phyloP scores from a whole-genome alignment of 495 filamentous ascomycete species.

The Neurospora sp. region DNA sequence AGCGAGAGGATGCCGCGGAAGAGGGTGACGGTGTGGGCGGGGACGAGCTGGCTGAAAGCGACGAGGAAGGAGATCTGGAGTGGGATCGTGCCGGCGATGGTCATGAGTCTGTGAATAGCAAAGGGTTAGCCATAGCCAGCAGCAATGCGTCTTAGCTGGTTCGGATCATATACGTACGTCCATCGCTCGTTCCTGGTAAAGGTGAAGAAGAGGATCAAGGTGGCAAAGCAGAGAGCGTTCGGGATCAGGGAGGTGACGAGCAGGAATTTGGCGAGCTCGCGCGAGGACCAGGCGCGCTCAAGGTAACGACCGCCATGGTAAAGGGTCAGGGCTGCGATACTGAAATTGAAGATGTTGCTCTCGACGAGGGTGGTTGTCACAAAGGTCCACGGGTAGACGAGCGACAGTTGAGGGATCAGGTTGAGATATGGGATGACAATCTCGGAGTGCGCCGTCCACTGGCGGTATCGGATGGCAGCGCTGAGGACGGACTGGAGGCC shows the following conservation, averaged over 20 bases:
- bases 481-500: constrained; percentile 71
- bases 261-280: constrained; percentile 86
- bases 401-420: constrained; percentile 69
- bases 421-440: constrained; percentile 76
- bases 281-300: constrained; percentile 91
- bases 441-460: constrained; percentile 44
- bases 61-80: constrained; percentile 92
- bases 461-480: constrained; percentile 62
- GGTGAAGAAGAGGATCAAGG: constrained; percentile 63
- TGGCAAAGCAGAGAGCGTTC: constrained; percentile 61
- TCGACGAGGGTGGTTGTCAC: constrained; percentile 81
- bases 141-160: neutral
- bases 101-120: constrained; percentile 46
- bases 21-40: constrained; percentile 93
- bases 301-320: constrained; percentile 94
- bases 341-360: constrained; percentile 81
- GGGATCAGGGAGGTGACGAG: constrained; percentile 67
- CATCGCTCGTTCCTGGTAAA: constrained; percentile 55
- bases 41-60: constrained; percentile 95
- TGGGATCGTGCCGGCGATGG: constrained; percentile 79
- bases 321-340: constrained; percentile 68
- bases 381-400: constrained; percentile 90
- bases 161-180: constrained; percentile 47
- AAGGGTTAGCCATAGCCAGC: constrained; percentile 9
- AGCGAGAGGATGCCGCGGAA: constrained; percentile 80